A percentile compares a stretch with the other conserved stretches of the same genome.
These are phyloP conservation scores for Escovopsis sp. DNA, from an alignment of 2,329 filamentous ascomycete genomes.

Conservation along the genomic window DNA sequence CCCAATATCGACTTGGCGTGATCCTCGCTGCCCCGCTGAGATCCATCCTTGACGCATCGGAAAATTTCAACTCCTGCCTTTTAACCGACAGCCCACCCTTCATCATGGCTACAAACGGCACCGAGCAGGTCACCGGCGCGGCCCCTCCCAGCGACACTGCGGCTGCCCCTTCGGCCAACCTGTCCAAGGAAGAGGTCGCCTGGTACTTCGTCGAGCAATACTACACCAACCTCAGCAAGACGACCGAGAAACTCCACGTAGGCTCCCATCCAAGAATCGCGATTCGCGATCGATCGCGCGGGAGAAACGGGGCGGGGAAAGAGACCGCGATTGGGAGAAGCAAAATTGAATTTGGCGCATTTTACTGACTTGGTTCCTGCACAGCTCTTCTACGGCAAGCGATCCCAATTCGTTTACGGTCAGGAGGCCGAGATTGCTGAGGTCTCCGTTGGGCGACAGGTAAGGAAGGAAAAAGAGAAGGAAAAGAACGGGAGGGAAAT, in stretches of 20 bases:
- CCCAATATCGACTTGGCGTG: conserved; percentile 1
- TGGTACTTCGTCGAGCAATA: conserved; percentile 99
- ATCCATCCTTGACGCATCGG: too few relatives aligned
- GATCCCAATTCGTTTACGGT: conserved; percentile 87
- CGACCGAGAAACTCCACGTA: conserved; percentile 79
- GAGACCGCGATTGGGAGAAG: neutral
- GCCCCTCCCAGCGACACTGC: conserved; percentile 20
- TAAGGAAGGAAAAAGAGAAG: too few relatives aligned
- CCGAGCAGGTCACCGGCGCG: conserved; percentile 24
- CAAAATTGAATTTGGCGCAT: too few relatives aligned
- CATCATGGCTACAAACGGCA: conserved; percentile 44
- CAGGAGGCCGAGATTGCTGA: conserved; percentile 77
- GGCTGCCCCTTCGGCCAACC: conserved; percentile 23
- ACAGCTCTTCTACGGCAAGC: conserved; percentile 87
- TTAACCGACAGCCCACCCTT: conserved; percentile 1
- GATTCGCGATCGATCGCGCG: too few relatives aligned
- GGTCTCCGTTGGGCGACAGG: conserved; percentile 70
- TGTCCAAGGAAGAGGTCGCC: conserved; percentile 83
- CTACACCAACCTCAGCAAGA: conserved; percentile 93
- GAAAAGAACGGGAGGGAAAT: conserved; percentile 27
- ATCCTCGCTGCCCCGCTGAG: conserved; percentile 3
- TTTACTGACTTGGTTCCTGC: neutral
- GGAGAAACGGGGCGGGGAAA: too few relatives aligned
- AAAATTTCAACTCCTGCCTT: neutral
- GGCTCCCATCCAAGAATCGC: conserved; percentile 14